A percentile compares a stretch with the other conserved stretches of the same genome.
Conservation (phyloP, 305 asterid genomes). For the Salvia sclarea region DNA sequence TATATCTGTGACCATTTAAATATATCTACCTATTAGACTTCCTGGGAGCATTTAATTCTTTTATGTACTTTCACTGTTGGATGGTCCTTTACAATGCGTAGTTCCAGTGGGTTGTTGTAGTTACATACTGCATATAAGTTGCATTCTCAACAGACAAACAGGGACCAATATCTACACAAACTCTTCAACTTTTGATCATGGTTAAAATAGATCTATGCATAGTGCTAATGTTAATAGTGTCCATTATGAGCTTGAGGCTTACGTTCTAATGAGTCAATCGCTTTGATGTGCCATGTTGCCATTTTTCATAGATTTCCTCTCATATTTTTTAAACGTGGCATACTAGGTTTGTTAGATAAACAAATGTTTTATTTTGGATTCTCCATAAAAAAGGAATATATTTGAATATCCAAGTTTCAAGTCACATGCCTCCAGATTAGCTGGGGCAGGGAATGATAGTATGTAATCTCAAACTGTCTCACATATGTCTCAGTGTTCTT, state of each 20-base stretch:
- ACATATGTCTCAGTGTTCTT: neutral
- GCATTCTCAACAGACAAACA: neutral
- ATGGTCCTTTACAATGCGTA: neutral
- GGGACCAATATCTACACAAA: neutral
- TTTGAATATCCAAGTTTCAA: neutral
- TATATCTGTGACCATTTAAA: neutral
- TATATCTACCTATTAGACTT: neutral
- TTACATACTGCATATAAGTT: neutral
- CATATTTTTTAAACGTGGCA: neutral
- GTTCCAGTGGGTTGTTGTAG: neutral
- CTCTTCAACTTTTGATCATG: conserved; percentile 8
- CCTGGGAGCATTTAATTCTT: neutral
- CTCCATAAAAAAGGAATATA: neutral
- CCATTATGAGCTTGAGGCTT: conserved; percentile 12
- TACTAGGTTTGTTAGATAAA: neutral
- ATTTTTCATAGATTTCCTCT: neutral
- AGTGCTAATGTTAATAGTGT: neutral
- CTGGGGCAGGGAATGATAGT: conserved; percentile 4
- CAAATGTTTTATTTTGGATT: neutral
- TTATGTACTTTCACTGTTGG: conserved; percentile 9
- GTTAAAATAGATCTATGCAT: neutral
- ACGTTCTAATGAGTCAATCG: neutral
- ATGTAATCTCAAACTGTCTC: neutral
- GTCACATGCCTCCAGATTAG: neutral
- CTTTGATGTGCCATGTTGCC: neutral